A percentile compares a stretch with the other conserved stretches of the same genome.
Evolutionary conservation across 2,329 filamentous ascomycete species (phyloP).

Genomic region (Alternaria sp.): DNA sequence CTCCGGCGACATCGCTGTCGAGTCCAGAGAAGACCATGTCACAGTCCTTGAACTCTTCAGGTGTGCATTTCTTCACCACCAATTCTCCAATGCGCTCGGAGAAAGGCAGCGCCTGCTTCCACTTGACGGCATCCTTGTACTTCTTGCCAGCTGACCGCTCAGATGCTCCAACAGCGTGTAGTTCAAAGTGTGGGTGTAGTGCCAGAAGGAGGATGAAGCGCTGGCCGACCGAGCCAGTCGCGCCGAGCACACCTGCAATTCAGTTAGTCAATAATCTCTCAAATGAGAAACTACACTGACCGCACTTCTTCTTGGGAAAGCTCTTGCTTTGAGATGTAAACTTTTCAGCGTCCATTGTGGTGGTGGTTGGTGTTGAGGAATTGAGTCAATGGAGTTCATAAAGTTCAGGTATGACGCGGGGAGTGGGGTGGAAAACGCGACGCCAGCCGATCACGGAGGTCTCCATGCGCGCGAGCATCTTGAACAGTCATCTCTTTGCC

Average conservation of each 20-base stretch:
- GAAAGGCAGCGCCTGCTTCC: slow-evolving; percentile 92
- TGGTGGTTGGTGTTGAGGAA: slow-evolving; percentile 22
- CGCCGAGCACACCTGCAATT: slow-evolving; percentile 74
- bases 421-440: slow-evolving; percentile 34
- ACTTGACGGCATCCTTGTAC: slow-evolving; percentile 91
- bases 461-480: background rate
- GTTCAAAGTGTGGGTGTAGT: slow-evolving; percentile 83
- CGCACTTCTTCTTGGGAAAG: slow-evolving; percentile 64
- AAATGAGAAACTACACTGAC: slow-evolving; percentile 56
- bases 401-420: slow-evolving; percentile 36
- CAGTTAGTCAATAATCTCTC: slow-evolving; percentile 19
- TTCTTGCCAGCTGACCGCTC: slow-evolving; percentile 89
- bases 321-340: slow-evolving; percentile 51
- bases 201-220: slow-evolving; percentile 93
- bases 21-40: slow-evolving; percentile 93
- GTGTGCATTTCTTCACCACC: slow-evolving; percentile 84
- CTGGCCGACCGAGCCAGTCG: slow-evolving; percentile 93
- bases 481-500: background rate
- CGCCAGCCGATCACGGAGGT: slow-evolving; percentile 38
- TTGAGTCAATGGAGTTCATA: slow-evolving; percentile 35
- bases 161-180: slow-evolving; percentile 90
- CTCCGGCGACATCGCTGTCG: slow-evolving; percentile 90
- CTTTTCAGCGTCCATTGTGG: slow-evolving; percentile 55
- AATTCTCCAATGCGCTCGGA: slow-evolving; percentile 77
- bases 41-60: slow-evolving; percentile 85